phyloP scores from a whole-genome alignment of 2,329 filamentous ascomycete genomes.

The Iodosphaeria phyllophila region DNA sequence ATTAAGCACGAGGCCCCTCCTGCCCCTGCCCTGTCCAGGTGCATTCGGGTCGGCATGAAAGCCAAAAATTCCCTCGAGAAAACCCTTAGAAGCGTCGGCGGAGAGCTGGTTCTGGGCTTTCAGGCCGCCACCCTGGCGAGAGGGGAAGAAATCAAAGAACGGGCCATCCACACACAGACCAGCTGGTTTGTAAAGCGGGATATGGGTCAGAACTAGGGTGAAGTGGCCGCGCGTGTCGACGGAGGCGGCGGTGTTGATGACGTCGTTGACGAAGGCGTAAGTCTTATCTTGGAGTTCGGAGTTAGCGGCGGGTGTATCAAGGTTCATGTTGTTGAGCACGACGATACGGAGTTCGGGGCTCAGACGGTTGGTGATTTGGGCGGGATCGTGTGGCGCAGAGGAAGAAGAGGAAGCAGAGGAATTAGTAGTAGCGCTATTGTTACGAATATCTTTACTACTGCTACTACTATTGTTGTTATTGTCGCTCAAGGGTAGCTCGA shows the following conservation, averaged over 20 bases:
- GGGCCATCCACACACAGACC: slow-evolving; percentile 75
- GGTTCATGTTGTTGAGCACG: slow-evolving; percentile 81
- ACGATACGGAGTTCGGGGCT: slow-evolving; percentile 61
- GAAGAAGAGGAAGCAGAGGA: slow-evolving; percentile 15
- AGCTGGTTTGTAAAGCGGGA: slow-evolving; percentile 68
- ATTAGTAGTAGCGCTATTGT: no score
- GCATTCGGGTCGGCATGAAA: slow-evolving; percentile 45
- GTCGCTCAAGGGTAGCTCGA: slow-evolving; percentile 37
- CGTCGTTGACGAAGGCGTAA: slow-evolving; percentile 55
- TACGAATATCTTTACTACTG: no score
- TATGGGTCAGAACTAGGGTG: slow-evolving; percentile 78
- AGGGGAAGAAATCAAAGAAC: slow-evolving; percentile 59
- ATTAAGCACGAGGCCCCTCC: slow-evolving; percentile 65
- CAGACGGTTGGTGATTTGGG: slow-evolving; percentile 26
- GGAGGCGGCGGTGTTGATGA: slow-evolving; percentile 42
- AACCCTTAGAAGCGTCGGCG: slow-evolving; percentile 46
- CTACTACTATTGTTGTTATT: no score
- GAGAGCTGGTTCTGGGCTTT: slow-evolving; percentile 87
- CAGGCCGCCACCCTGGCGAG: slow-evolving; percentile 49
- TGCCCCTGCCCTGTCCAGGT: slow-evolving; percentile 41
- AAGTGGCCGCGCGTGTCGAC: slow-evolving; percentile 47
- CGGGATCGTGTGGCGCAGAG: slow-evolving; percentile 21
- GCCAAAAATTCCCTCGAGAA: slow-evolving; percentile 74
- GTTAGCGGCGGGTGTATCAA: slow-evolving; percentile 64
- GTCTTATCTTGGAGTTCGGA: slow-evolving; percentile 52